Base-by-base conservation (phyloP, 2,329 filamentous ascomycete species). In the Tolypocladium capitatum region DNA sequence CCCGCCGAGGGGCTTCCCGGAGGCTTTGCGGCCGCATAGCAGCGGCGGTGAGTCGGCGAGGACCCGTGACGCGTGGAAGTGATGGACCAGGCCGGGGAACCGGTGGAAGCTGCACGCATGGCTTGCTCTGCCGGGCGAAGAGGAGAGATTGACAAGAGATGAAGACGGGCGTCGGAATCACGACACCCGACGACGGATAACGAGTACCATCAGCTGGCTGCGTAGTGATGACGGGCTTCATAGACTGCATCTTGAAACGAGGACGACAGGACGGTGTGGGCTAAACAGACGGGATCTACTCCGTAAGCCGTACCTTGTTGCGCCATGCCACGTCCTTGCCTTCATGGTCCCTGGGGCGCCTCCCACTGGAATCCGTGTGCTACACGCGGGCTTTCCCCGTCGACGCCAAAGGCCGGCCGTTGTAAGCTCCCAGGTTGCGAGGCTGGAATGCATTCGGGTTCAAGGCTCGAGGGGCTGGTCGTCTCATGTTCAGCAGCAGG, bases 21-120 rank as follows among this genome's bases (percentile, higher is more conserved):
- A 61, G 24, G 46, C 52, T 20, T 57, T 55, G 53, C 54, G 61
- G n/a, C 61, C 61, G 24, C 56, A 54, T 46, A 74, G 70, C 55
- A 73, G 71, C 36, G 46, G 35, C 11, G 48, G 48, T 2, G 47
- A 49, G 31, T 18, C 40, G 40, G 18, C 18, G 45, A 43, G 44
- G 28, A 46, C 20, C 24, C 41, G 46, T 14, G 45, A 16, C n/a
- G 20, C 27, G 27, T 49, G 45, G 48, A 49, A 31, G 4, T 43
- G 40, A 43, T 6, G 33, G 10, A n/a, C 13, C 14, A 13, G 13
- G 10, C 20, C 4, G 28, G 20, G 16, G 30, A 24, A 21, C 14
- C 2, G 36, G 13, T 7, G 13, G 3, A 10, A 30, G 24, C 24
- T 11, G 24, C 36, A n/a, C 13, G 21, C 4, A n/a, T 24, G 24